These are phyloP conservation scores for Ophiostoma australiae DNA, from an alignment of 2,329 filamentous ascomycete species.

Conservation along the genomic window DNA sequence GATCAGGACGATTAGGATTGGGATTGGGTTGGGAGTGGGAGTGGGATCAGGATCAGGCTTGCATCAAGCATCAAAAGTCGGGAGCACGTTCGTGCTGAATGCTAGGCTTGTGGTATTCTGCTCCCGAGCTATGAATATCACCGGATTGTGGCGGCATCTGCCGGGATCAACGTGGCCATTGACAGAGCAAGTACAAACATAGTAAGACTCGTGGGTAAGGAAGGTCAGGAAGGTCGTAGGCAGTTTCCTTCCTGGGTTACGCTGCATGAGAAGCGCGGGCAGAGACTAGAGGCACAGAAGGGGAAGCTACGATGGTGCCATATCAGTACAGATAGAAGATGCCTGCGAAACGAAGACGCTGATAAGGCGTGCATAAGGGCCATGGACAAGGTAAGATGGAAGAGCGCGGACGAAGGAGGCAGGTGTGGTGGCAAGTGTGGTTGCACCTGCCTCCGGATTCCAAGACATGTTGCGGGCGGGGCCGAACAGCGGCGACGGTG, in stretches of 20 bases:
- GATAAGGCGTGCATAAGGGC: neutral
- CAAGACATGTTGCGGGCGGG: constrained; percentile 5
- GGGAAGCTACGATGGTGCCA: neutral
- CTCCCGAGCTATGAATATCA: neutral
- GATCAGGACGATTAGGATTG: neutral
- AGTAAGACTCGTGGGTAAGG: too few species aligned
- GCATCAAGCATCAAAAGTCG: neutral
- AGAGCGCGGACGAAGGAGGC: neutral
- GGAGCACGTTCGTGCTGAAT: neutral
- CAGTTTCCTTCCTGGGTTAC: constrained; percentile 6
- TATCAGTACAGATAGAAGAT: too few species aligned
- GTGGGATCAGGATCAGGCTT: neutral
- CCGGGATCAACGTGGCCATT: neutral
- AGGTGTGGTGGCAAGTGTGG: neutral
- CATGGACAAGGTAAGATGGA: neutral
- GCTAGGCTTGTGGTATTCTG: neutral
- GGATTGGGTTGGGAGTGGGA: too few species aligned
- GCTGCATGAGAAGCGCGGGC: neutral
- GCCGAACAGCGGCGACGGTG: neutral
- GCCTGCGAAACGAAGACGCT: neutral
- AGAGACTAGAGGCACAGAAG: neutral
- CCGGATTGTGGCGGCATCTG: neutral
- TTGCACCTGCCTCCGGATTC: constrained; percentile 11
- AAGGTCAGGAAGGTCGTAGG: neutral
- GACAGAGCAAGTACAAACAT: neutral